Evolutionary conservation across 805 yeast genomes (phyloP).

Genomic region (Candida andamanensis): DNA sequence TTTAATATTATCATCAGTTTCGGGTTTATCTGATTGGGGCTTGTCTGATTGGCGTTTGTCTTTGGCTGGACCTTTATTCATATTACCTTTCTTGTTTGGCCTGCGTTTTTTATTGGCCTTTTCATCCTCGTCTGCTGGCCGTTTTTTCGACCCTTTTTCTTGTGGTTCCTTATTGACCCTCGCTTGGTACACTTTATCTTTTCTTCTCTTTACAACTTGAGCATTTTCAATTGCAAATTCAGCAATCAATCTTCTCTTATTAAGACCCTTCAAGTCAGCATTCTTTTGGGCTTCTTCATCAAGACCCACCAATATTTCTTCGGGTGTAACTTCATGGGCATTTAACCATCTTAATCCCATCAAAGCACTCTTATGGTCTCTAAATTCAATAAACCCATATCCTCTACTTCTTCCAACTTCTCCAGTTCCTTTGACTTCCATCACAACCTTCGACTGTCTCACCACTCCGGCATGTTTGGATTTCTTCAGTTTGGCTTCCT

Average conservation of each 20-base stretch:
- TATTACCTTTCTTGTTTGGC: slow-evolving; percentile 40
- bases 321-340: slow-evolving; percentile 75
- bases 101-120: slow-evolving; percentile 15
- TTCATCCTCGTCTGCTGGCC: slow-evolving; percentile 12
- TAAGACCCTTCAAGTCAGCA: slow-evolving; percentile 49
- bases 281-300: slow-evolving; percentile 59
- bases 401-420: slow-evolving; percentile 91
- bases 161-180: slow-evolving; percentile 12
- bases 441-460: slow-evolving; percentile 86
- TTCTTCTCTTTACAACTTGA: slow-evolving; percentile 85
- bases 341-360: slow-evolving; percentile 98
- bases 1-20: slow-evolving; percentile 51
- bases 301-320: slow-evolving; percentile 69
- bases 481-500: slow-evolving; percentile 40
- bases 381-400: slow-evolving; percentile 89
- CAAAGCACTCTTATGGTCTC: slow-evolving; percentile 87
- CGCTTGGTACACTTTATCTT: slow-evolving; percentile 48
- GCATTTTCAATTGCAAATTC: slow-evolving; percentile 97
- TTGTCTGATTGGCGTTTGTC: slow-evolving; percentile 1
- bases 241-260: slow-evolving; percentile 74
- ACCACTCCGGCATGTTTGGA: slow-evolving; percentile 85
- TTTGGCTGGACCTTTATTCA: slow-evolving; percentile 33
- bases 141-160: not conserved
- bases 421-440: slow-evolving; percentile 87
- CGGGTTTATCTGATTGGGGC: slow-evolving; percentile 20